Evolutionary conservation across 169 alveolate species (phyloP), one percentile per base, ranked within the genome.

Genomic region (Babesia bovis): DNA sequence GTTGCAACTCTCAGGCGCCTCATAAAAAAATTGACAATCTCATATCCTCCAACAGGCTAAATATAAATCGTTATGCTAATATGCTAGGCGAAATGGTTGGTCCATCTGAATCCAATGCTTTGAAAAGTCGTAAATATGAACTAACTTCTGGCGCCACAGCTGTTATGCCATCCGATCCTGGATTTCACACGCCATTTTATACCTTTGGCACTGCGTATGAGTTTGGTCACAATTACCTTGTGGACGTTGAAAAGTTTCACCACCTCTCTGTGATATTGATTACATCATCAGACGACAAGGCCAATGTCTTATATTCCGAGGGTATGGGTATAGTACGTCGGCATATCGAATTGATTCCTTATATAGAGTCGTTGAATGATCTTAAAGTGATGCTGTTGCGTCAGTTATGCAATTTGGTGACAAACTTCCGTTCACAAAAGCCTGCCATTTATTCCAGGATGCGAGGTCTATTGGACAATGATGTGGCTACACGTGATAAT

Each of bases 221-320:
- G 26, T 67, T 36, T 32, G 78, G 78, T 23, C 49, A 55, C 59
- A 17, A 26, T 25, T 67, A 67, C 67, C 40, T 67, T 35, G 52
- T 44, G 68, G 68, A 67, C 56, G 60, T 63, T 17, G 73, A 63
- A 55, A 63, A 45, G 60, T 63, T 63, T 49, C 73, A 33, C 73
- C 61, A 47, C 50, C 41, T 63, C 13, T 44, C 45, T 21, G 47
- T 63, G 10, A 60, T 44, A 60, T 60, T 63, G 9, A 30, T 63
- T 15, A 63, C 73, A 10, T 63, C 73, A 17, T 38, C 73, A 13
- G 61, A 63, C 36, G 73, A 63, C 6, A n/a, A 26, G 33, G 50
- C 28, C 25, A 63, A 63, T 50, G 44, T 63, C 21, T 55, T 63
- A 10, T 15, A 35, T n/a, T 63, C 61, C 28, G 56, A 51, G 17